A percentile compares a stretch with the other conserved stretches of the same genome.
phyloP scores from a whole-genome alignment of 495 filamentous ascomycete genomes.

The Daldinia loculata region DNA sequence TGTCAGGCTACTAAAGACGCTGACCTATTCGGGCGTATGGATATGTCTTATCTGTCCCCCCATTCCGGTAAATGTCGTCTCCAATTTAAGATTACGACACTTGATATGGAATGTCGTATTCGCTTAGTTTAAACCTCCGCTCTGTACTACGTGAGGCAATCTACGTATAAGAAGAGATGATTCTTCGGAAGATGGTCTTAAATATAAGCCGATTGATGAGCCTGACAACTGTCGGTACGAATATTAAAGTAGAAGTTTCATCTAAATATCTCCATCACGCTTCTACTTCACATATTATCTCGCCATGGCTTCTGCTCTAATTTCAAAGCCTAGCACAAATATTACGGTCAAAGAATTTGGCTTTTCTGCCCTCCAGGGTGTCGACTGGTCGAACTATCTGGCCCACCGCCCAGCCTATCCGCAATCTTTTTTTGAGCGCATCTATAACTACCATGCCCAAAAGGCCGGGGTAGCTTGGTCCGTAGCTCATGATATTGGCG shows the following conservation, averaged over 20 bases:
- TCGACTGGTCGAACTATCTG: conserved; percentile 40
- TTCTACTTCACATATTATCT: not conserved
- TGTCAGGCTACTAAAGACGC: no score
- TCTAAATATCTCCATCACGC: not conserved
- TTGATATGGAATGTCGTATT: not conserved
- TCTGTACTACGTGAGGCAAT: not conserved
- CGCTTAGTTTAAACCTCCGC: not conserved
- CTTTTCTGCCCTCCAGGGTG: conserved; percentile 26
- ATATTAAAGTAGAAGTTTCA: not conserved
- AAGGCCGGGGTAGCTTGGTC: conserved; percentile 21
- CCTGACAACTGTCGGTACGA: not conserved
- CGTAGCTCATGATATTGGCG: conserved; percentile 40
- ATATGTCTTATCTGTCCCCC: not conserved
- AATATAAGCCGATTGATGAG: not conserved
- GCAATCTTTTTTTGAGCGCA: conserved; percentile 37
- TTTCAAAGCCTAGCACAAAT: not conserved
- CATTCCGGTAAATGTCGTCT: not conserved
- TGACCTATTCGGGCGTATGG: not conserved
- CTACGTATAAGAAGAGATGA: not conserved
- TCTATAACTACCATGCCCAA: conserved; percentile 36
- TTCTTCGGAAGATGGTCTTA: not conserved
- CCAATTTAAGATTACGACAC: not conserved
- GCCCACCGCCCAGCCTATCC: conserved; percentile 37
- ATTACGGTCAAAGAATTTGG: conserved; percentile 2
- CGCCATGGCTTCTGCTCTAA: not conserved